These are phyloP conservation scores for Stereum hirsutum DNA, from an alignment of 1,284 basidiomycete genomes.

Conservation along the genomic window DNA sequence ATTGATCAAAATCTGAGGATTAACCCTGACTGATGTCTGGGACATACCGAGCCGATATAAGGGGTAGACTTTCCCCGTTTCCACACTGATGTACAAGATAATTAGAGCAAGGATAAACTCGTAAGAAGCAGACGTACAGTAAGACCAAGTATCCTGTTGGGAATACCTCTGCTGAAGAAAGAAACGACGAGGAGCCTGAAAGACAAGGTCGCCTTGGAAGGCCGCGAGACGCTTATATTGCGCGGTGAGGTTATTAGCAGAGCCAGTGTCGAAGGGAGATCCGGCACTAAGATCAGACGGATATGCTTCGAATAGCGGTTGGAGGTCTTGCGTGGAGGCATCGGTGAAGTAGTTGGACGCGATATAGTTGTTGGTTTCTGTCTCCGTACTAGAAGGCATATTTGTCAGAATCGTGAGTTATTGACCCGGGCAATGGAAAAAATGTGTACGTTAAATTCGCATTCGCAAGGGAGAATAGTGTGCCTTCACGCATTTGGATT, in stretches of 20 bases:
- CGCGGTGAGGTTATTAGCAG: slow-evolving; percentile 32
- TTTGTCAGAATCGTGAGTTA: neutral
- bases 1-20: neutral
- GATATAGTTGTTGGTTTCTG: slow-evolving; percentile 28
- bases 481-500: too few species aligned
- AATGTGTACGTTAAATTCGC: slow-evolving; percentile 4
- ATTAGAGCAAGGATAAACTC: neutral
- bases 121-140: slow-evolving; percentile 21
- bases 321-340: slow-evolving; percentile 19
- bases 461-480: neutral
- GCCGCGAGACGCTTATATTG: slow-evolving; percentile 47
- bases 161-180: slow-evolving; percentile 31
- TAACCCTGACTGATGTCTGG: too few species aligned
- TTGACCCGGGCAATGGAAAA: too few species aligned
- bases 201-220: slow-evolving; percentile 40
- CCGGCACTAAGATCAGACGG: slow-evolving; percentile 33
- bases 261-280: slow-evolving; percentile 43
- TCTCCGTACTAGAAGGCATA: slow-evolving; percentile 22
- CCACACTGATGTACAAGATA: slow-evolving; percentile 22
- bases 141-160: slow-evolving; percentile 40
- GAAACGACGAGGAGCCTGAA: slow-evolving; percentile 46
- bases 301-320: slow-evolving; percentile 27
- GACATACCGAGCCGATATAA: slow-evolving; percentile 32
- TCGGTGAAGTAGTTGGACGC: slow-evolving; percentile 22
- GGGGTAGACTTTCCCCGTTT: slow-evolving; percentile 34